Evolutionary conservation across 495 filamentous ascomycete genomes (phyloP), one percentile per base, ranked within the genome.

Genomic region (Annulohypoxylon moriforme): DNA sequence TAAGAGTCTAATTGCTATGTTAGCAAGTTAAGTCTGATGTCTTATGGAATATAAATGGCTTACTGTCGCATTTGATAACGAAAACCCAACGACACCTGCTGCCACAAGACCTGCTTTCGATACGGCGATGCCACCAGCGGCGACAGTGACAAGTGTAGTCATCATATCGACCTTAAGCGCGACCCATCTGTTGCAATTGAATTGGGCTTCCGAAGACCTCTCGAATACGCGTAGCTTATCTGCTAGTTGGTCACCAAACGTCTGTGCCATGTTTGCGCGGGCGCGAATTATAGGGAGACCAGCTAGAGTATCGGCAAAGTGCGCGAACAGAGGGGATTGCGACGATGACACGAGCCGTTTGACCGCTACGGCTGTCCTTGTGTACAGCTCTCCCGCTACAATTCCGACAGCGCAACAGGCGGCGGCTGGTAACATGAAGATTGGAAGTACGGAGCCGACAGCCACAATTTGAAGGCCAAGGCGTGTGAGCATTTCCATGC

Each of bases 141-240:
- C 77, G 4, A 83, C 77, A 18, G 80, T 80, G 13, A 86, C 82
- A 2, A 82, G 67, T 6, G 84, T 82, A 1, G 84, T 83, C 63
- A 83, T 79, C 72, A 85, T 77, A 66, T 86, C 84, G 14, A 84
- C 73, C 20, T 83, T 80, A 5, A 86, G 75, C 1, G 82, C 78
- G 3, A 86, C 81, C 84, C 84, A 86, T 44, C 84, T 81, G 65
- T 86, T 86, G 59, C 80, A 80, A 69, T 85, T 85, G 60, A 81
- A 84, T 16, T 81, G 80, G 3, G 84, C 78, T 59, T 85, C 83
- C 1, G 75, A 73, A 4, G 82, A 75, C 4, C 77, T 78, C 22
- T 78, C 77, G 42, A 80, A 78, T 0, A 79, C 75, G 4, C 80
- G 77, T 31, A 85, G 40, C 55, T 80, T 80, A 3, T 82, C 80